Conservation (phyloP, 1,284 basidiomycete genomes). For the Leccinum subatratum region DNA sequence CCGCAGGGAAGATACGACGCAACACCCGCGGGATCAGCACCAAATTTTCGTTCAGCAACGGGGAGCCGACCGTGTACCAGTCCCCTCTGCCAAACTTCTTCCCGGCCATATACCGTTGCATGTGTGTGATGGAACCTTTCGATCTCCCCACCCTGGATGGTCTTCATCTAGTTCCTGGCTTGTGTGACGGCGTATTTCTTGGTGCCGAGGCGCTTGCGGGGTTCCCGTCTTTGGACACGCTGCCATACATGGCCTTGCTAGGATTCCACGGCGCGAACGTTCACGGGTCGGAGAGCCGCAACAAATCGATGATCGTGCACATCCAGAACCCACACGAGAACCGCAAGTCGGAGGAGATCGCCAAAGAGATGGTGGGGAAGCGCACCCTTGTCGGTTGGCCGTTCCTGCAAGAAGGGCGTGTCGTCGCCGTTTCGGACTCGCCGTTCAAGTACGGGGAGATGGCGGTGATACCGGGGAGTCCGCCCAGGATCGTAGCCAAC, state of each 20-base stretch:
- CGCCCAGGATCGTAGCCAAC: slow-evolving; percentile 59
- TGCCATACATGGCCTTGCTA: slow-evolving; percentile 74
- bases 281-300: slow-evolving; percentile 84
- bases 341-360: slow-evolving; percentile 69
- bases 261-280: slow-evolving; percentile 90
- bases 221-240: slow-evolving; percentile 90
- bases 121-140: slow-evolving; percentile 76
- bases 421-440: slow-evolving; percentile 83
- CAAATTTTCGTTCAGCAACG: slow-evolving; percentile 71
- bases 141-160: slow-evolving; percentile 86
- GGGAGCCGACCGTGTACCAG: slow-evolving; percentile 67
- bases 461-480: slow-evolving; percentile 47
- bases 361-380: slow-evolving; percentile 69
- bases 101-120: slow-evolving; percentile 82
- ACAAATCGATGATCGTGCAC: slow-evolving; percentile 89
- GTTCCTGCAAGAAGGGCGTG: slow-evolving; percentile 88
- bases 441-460: slow-evolving; percentile 83
- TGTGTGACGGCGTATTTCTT: slow-evolving; percentile 85
- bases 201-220: slow-evolving; percentile 87
- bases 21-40: slow-evolving; percentile 81
- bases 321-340: slow-evolving; percentile 74
- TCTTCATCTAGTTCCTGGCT: slow-evolving; percentile 79
- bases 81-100: slow-evolving; percentile 94
- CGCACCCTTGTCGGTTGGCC: slow-evolving; percentile 89
- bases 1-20: slow-evolving; percentile 70